Evolutionary conservation across 768 basidiomycete species (phyloP).

Genomic region (Russula sp.): DNA sequence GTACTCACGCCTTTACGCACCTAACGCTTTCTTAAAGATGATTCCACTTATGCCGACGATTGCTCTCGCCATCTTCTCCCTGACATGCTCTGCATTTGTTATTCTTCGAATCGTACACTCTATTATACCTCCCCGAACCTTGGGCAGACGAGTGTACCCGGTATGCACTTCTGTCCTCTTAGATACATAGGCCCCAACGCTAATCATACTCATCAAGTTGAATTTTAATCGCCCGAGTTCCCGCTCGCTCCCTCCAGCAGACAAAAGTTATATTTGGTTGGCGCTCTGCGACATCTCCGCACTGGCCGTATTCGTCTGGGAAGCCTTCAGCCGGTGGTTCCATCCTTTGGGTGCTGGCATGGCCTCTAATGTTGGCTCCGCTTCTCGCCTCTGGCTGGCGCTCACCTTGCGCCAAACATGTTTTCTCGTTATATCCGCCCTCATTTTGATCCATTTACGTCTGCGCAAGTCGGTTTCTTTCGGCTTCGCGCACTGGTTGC

Average conservation of each 20-base stretch:
- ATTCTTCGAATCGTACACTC: constrained; percentile 72
- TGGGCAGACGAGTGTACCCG: constrained; percentile 69
- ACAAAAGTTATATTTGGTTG: constrained; percentile 71
- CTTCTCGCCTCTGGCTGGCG: constrained; percentile 62
- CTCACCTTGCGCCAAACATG: constrained; percentile 64
- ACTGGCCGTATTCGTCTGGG: constrained; percentile 60
- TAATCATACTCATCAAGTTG: constrained; percentile 38
- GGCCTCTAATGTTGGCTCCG: constrained; percentile 46
- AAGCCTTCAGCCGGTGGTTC: constrained; percentile 48
- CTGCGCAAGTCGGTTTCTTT: constrained; percentile 65
- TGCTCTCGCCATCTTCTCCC: constrained; percentile 63
- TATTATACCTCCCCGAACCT: constrained; percentile 64
- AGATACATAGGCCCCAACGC: neutral
- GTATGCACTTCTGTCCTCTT: constrained; percentile 37
- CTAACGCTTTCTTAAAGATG: constrained; percentile 38
- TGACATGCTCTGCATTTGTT: constrained; percentile 66
- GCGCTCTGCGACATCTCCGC: constrained; percentile 60
- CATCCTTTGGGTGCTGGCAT: constrained; percentile 32
- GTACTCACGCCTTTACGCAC: constrained; percentile 30
- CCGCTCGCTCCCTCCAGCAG: constrained; percentile 56
- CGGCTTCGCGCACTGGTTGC: constrained; percentile 64
- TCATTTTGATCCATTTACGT: constrained; percentile 66
- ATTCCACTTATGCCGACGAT: constrained; percentile 63
- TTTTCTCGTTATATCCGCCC: constrained; percentile 51
- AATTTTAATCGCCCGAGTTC: constrained; percentile 72